Evolutionary conservation across 1,284 basidiomycete genomes (phyloP).

Genomic region (Ganoderma lucidum): DNA sequence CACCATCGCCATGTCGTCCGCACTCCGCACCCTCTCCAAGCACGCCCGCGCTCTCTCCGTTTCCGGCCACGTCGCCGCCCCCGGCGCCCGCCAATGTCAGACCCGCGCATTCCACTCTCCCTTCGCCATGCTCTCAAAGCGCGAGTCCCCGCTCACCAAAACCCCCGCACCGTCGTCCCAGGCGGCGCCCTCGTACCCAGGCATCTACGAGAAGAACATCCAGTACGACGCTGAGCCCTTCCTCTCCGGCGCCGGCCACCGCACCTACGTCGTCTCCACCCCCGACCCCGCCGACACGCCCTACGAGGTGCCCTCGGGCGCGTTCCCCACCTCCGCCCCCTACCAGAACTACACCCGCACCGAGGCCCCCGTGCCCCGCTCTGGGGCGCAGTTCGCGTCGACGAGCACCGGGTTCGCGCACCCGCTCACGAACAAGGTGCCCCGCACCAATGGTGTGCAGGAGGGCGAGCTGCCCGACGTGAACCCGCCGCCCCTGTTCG

Average conservation of each 20-base stretch:
- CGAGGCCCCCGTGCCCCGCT: slow-evolving; percentile 44
- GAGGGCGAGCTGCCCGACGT: slow-evolving; percentile 50
- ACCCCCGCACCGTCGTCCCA: slow-evolving; percentile 40
- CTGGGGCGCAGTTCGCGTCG: slow-evolving; percentile 49
- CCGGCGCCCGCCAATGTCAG: slow-evolving; percentile 10
- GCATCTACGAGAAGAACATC: slow-evolving; percentile 63
- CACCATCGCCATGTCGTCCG: slow-evolving; percentile 38
- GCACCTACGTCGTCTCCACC: slow-evolving; percentile 72
- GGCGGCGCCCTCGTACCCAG: slow-evolving; percentile 30
- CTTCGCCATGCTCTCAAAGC: slow-evolving; percentile 55
- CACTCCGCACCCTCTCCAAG: slow-evolving; percentile 40
- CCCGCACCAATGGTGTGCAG: slow-evolving; percentile 35
- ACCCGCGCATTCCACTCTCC: slow-evolving; percentile 66
- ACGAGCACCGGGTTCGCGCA: slow-evolving; percentile 54
- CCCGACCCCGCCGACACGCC: slow-evolving; percentile 64
- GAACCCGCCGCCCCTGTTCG: slow-evolving; percentile 53
- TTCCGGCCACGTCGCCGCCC: slow-evolving; percentile 25
- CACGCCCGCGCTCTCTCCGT: slow-evolving; percentile 43
- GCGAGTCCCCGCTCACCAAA: slow-evolving; percentile 43
- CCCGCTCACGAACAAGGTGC: slow-evolving; percentile 51
- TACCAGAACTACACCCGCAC: slow-evolving; percentile 56
- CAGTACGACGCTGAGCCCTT: slow-evolving; percentile 59
- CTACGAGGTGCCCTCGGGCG: slow-evolving; percentile 72
- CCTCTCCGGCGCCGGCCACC: slow-evolving; percentile 51
- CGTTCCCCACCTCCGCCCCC: slow-evolving; percentile 64